Evolutionary conservation across 2,329 filamentous ascomycete species (phyloP), one percentile per base, ranked within the genome.

Genomic region (Ascosphaera aggregata): DNA sequence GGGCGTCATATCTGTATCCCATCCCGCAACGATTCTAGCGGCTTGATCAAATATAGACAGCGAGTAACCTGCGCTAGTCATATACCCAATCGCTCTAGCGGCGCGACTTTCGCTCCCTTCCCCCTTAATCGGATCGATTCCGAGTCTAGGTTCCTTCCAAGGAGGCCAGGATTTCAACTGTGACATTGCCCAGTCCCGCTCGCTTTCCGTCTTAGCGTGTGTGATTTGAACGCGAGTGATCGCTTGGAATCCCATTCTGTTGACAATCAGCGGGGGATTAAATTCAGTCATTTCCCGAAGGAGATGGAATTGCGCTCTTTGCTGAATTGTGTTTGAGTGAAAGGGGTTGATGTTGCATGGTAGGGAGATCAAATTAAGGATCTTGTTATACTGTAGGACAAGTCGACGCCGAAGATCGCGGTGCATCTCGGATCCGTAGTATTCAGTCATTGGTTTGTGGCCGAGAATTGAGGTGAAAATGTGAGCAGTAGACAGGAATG

Each of bases 91-190:
- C 4, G 69, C 64, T 30, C 63, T 59, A 41, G 62, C 62, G n/a
- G 70, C 69, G 41, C 66, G 64, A 41, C 69, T 73, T 20, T 59
- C 58, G 43, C 69, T 69, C 42, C 69, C 64, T 32, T 70, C 64
- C 9, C 62, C 65, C 40, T 70, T 65, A 11, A 62, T 57, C n/a
- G 63, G 61, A 47, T 76, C 71, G 48, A 75, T 67, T 1, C 68
- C 70, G 13, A 68, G 64, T 39, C 61, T 67, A 36, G 71, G 65
- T 48, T 70, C 64, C 50, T 73, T 74, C 70, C 71, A 76, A 0
- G 72, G 72, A 11, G 72, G 72, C 72, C 72, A 76, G 5, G 67
- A 70, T 7, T 62, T 54, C 2, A 68, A 62, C 54, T 76, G 73
- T 16, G 73, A 55, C 35, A 60, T 55, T 2, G 70, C 70, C 62